Percentiles rank a stretch among this genome's conserved stretches.
Conservation (phyloP, 1,284 basidiomycete species). For the Trametes hirsuta region DNA sequence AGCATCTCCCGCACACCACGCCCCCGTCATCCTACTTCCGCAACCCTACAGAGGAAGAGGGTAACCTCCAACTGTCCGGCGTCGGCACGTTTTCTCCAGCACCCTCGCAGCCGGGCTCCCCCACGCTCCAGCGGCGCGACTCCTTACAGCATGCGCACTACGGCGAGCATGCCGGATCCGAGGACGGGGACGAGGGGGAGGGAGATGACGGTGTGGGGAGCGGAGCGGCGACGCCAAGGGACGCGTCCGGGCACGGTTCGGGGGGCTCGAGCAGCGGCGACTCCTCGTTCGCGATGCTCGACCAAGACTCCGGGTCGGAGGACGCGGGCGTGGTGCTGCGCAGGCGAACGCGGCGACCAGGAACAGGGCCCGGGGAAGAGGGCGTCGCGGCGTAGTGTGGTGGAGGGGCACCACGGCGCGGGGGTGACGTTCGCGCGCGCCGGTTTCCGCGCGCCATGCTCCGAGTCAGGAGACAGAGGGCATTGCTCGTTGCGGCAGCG, state of each 20-base stretch:
- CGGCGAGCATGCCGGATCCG: slow-evolving; percentile 7
- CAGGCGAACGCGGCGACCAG: slow-evolving; percentile 24
- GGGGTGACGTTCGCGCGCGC: neutral
- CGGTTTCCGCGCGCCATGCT: slow-evolving; percentile 1
- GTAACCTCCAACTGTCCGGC: slow-evolving; percentile 61
- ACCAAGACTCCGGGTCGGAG: slow-evolving; percentile 39
- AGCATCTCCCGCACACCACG: slow-evolving; percentile 19
- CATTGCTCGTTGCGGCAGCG: slow-evolving; percentile 22
- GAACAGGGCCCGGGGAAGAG: slow-evolving; percentile 23
- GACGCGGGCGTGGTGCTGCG: slow-evolving; percentile 33
- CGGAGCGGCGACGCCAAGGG: slow-evolving; percentile 17
- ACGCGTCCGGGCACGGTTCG: slow-evolving; percentile 20
- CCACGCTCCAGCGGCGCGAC: slow-evolving; percentile 46
- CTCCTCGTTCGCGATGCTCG: slow-evolving; percentile 36
- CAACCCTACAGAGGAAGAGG: slow-evolving; percentile 49
- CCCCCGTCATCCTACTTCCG: slow-evolving; percentile 44
- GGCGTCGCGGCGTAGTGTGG: slow-evolving; percentile 19
- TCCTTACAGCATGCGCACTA: slow-evolving; percentile 26
- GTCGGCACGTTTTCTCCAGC: slow-evolving; percentile 74
- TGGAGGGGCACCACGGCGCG: neutral
- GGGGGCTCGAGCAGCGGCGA: slow-evolving; percentile 34
- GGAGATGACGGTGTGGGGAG: slow-evolving; percentile 12
- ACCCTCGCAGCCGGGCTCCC: slow-evolving; percentile 65
- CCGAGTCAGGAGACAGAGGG: slow-evolving; percentile 19
- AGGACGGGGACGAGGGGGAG: slow-evolving; percentile 2